A percentile compares a stretch with the other conserved stretches of the same genome.
These are phyloP conservation scores for Spencermartinsiella ligniputridi DNA, from an alignment of 1,139 yeast species.

Conservation along the genomic window DNA sequence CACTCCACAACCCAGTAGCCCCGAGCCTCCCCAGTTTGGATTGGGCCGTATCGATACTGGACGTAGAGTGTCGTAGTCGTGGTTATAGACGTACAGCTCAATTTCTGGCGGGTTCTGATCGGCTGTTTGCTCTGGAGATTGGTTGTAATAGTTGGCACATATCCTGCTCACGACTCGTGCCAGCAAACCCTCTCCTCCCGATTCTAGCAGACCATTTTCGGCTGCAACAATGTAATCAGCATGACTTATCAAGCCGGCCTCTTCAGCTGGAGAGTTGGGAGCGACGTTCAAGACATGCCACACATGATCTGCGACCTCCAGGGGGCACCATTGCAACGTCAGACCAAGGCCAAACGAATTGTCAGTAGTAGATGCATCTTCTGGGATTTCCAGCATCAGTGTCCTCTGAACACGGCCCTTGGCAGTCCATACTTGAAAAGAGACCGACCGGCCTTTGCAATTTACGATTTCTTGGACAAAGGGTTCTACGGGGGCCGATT, in stretches of 20 bases:
- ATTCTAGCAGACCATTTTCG: conserved; percentile 72
- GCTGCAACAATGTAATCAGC: conserved; percentile 90
- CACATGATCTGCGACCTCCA: conserved; percentile 72
- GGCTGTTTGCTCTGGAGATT: conserved; percentile 16
- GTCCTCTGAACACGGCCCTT: conserved; percentile 73
- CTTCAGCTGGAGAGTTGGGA: conserved; percentile 77
- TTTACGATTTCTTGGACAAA: conserved; percentile 27
- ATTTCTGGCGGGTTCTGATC: conserved; percentile 28
- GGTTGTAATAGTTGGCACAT: conserved; percentile 21
- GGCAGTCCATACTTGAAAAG: conserved; percentile 77
- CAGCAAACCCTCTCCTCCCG: conserved; percentile 81
- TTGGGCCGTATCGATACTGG: conserved; percentile 78
- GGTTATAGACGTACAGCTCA: conserved; percentile 78
- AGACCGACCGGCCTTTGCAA: conserved; percentile 38
- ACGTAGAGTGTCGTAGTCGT: conserved; percentile 76
- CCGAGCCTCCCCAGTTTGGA: conserved; percentile 59
- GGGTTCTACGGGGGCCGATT: conserved; percentile 26
- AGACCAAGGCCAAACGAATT: conserved; percentile 49
- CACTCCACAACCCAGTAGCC: conserved; percentile 88
- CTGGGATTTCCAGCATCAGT: conserved; percentile 43
- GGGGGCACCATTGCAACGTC: conserved; percentile 70
- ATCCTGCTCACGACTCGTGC: conserved; percentile 52
- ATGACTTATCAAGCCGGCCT: conserved; percentile 76
- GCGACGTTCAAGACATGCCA: conserved; percentile 82
- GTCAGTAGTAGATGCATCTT: conserved; percentile 13